Conservation (phyloP, 106 monocot genomes). For the Acorus calamus region DNA sequence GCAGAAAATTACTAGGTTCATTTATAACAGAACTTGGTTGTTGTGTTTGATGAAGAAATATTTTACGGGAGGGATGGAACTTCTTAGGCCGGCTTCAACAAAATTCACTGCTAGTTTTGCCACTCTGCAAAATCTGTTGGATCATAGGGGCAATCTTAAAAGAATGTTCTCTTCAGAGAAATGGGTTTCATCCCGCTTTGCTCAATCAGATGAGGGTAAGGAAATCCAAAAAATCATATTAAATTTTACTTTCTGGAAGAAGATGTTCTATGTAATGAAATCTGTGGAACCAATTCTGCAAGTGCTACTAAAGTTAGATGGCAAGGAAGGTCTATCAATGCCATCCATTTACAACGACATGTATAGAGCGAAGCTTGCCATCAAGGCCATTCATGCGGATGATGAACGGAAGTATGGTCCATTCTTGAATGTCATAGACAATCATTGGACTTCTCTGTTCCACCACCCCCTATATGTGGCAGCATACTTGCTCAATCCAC, state of each 20-base stretch:
- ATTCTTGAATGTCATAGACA: constrained; percentile 37
- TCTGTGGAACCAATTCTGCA: constrained; percentile 41
- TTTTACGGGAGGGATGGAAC: constrained; percentile 38
- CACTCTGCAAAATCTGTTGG: constrained; percentile 30
- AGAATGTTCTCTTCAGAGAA: constrained; percentile 50
- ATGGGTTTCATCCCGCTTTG: constrained; percentile 35
- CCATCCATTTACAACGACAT: constrained; percentile 33
- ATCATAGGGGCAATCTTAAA: constrained; percentile 30
- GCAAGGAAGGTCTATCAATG: constrained; percentile 22
- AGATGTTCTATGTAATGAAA: constrained; percentile 32
- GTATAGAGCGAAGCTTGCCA: constrained; percentile 28
- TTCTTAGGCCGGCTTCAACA: constrained; percentile 27
- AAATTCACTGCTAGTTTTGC: constrained; percentile 25
- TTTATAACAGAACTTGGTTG: constrained; percentile 45
- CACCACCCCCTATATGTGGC: constrained; percentile 51
- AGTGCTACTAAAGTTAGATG: constrained; percentile 25
- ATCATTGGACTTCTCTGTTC: constrained; percentile 30
- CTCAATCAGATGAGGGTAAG: constrained; percentile 36
- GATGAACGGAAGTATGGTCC: constrained; percentile 31
- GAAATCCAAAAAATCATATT: constrained; percentile 38
- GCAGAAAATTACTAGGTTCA: constrained; percentile 31
- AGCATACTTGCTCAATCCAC: constrained; percentile 52
- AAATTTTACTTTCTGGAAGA: constrained; percentile 45
- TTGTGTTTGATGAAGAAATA: constrained; percentile 43
- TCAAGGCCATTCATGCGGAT: constrained; percentile 37